Conservation (phyloP, 1,284 basidiomycete genomes). For the Cerrena zonata region DNA sequence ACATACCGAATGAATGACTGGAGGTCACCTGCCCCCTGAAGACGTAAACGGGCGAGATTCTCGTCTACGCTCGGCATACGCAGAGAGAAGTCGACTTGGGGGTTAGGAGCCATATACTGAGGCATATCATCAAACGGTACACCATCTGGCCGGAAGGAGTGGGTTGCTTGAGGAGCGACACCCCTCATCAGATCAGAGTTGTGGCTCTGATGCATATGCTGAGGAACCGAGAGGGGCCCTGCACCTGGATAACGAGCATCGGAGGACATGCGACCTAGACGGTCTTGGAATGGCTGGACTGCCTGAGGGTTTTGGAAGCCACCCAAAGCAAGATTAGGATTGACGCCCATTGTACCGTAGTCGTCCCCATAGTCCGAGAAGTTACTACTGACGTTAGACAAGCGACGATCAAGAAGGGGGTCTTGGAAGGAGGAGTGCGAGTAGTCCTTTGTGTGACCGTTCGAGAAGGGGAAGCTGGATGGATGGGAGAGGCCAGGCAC, state of each 20-base stretch:
- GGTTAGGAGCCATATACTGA: slow-evolving; percentile 46
- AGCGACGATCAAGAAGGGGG: slow-evolving; percentile 51
- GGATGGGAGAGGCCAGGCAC: slow-evolving; percentile 50
- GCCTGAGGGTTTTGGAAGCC: slow-evolving; percentile 32
- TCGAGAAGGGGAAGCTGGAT: slow-evolving; percentile 43
- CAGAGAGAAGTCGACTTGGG: slow-evolving; percentile 49
- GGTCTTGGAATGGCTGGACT: slow-evolving; percentile 53
- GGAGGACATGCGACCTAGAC: slow-evolving; percentile 40
- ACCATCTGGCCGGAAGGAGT: slow-evolving; percentile 45
- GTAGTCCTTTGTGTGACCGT: slow-evolving; percentile 48
- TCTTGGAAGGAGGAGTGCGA: slow-evolving; percentile 45
- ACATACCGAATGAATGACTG: slow-evolving; percentile 74
- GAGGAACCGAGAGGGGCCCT: slow-evolving; percentile 29
- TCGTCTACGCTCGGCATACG: slow-evolving; percentile 56
- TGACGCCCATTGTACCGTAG: slow-evolving; percentile 45
- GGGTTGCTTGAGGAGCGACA: slow-evolving; percentile 64
- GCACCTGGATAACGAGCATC: slow-evolving; percentile 32
- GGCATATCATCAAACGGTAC: slow-evolving; percentile 52
- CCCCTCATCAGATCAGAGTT: slow-evolving; percentile 53
- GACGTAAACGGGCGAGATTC: slow-evolving; percentile 58
- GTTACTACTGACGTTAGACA: slow-evolving; percentile 43
- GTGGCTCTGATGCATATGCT: slow-evolving; percentile 40
- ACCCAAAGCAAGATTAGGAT: slow-evolving; percentile 39
- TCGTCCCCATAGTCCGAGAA: slow-evolving; percentile 56
- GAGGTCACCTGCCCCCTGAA: slow-evolving; percentile 63